These are phyloP conservation scores for Dichotomopilus funicola DNA, from an alignment of 2,329 filamentous ascomycete genomes.

Conservation along the genomic window DNA sequence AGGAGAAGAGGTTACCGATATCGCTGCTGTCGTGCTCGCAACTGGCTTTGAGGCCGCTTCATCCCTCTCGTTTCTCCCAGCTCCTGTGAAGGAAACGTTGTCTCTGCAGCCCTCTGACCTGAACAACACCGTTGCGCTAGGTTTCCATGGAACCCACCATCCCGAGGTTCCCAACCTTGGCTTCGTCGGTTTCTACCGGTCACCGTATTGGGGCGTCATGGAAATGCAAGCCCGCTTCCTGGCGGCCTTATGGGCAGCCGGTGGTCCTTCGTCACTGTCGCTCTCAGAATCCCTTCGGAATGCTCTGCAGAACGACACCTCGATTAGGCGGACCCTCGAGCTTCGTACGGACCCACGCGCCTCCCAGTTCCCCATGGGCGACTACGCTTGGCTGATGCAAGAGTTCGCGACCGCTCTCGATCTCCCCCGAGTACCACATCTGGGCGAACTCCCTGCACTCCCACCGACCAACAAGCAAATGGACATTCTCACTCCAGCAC, in stretches of 20 bases:
- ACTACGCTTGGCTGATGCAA: conserved; percentile 71
- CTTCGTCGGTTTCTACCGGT: conserved; percentile 78
- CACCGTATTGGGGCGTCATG: conserved; percentile 80
- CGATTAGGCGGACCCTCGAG: conserved; percentile 39
- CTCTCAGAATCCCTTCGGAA: conserved; percentile 28
- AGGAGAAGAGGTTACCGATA: conserved; percentile 39
- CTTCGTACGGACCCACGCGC: conserved; percentile 46
- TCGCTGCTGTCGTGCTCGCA: conserved; percentile 65
- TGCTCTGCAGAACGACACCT: conserved; percentile 40
- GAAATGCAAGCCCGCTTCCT: conserved; percentile 76
- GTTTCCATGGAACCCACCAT: conserved; percentile 60
- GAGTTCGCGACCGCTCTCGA: conserved; percentile 56
- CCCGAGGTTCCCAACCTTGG: conserved; percentile 57
- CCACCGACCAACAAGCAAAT: conserved; percentile 39
- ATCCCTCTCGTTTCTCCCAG: conserved; percentile 58
- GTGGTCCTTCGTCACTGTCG: conserved; percentile 18
- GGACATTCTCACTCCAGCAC: conserved; percentile 50
- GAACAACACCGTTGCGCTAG: conserved; percentile 58
- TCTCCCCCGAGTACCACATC: conserved; percentile 38
- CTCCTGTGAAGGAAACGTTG: conserved; percentile 48
- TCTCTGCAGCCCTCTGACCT: conserved; percentile 48
- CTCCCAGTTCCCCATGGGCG: conserved; percentile 76
- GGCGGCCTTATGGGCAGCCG: conserved; percentile 49
- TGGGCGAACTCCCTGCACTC: conserved; percentile 32
- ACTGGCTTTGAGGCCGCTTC: conserved; percentile 65